Conservation (phyloP, 129 eudicot species). For the Glebionis coronaria region DNA sequence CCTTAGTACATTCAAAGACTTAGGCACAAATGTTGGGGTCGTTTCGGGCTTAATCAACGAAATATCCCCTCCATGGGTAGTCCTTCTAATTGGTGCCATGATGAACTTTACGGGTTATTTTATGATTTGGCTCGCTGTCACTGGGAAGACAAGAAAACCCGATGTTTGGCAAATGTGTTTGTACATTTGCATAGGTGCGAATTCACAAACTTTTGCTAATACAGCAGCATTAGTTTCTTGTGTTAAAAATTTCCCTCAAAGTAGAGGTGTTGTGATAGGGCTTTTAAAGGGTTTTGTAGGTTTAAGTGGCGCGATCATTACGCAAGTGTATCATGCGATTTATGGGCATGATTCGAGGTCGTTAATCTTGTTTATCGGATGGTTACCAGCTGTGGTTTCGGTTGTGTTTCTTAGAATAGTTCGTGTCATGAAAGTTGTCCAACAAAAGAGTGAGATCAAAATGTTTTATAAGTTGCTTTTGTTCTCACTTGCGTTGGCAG, state of each 20-base stretch:
- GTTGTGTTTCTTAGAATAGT: constrained; percentile 37
- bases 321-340: constrained; percentile 54
- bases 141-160: constrained; percentile 32
- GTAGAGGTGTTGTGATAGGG: constrained; percentile 64
- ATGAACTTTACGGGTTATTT: constrained; percentile 73
- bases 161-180: constrained; percentile 67
- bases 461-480: constrained; percentile 54
- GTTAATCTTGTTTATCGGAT: constrained; percentile 50
- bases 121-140: constrained; percentile 71
- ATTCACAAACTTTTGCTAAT: constrained; percentile 65
- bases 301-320: constrained; percentile 63
- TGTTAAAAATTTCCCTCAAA: constrained; percentile 64
- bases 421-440: constrained; percentile 40
- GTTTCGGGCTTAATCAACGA: constrained; percentile 65
- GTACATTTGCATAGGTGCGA: constrained; percentile 65
- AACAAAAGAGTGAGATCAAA: constrained; percentile 43
- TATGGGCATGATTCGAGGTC: constrained; percentile 45
- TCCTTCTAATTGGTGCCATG: constrained; percentile 53
- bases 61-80: constrained; percentile 70
- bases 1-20: constrained; percentile 62
- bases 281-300: constrained; percentile 71
- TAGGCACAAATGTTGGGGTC: constrained; percentile 57
- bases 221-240: constrained; percentile 71
- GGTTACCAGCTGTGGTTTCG: constrained; percentile 57
- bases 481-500: constrained; percentile 59